Evolutionary conservation across 805 yeast species (phyloP), one percentile per base, ranked within the genome.

Genomic region (Kuraishia ogatae): DNA sequence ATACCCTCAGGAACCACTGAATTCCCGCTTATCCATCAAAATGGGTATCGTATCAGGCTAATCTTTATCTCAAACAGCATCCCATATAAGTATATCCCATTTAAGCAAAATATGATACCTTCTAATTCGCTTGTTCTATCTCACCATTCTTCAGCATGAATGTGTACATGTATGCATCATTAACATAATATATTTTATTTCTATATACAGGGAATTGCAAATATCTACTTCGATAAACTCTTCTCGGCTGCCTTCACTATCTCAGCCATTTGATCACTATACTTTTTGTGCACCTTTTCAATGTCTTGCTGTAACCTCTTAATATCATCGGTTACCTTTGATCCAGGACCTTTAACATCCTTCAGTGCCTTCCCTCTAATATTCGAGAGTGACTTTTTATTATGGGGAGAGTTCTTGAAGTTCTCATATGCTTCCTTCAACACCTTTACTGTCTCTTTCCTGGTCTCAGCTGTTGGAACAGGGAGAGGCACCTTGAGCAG

Each of bases 401-500:
- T 64, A 8, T 73, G 65, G 3, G 73, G 66, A 13, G 83, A 73
- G 58, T 79, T 80, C 57, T 82, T 83, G 69, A 76, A 83, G 53
- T 76, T 77, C 59, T 90, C 96, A 59, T 75, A 81, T 1, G 78
- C 75, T n/a, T 75, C 78, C 65, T 90, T 91, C 66, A 89, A 72
- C 11, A 79, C 77, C 63, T 83, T 85, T 8, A 75, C 78, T 52
- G 73, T 69, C 55, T 80, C 84, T 58, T 74, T 71, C 73, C 80
- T 84, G 26, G 84, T 73, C 56, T 87, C 96, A 4, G 84, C 78
- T 2, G 93, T 84, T 19, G 85, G 79, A 24, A 90, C 83, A 17
- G 96, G 96, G 57, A 91, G 72, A 1, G 88, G 80, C 19, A 90
- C 85, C 60, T 82, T 83, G 63, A 93, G 73, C 35, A 85, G 39